Evolutionary conservation across 257 asterid species (phyloP).

Genomic region (Solanum tarapatanum): DNA sequence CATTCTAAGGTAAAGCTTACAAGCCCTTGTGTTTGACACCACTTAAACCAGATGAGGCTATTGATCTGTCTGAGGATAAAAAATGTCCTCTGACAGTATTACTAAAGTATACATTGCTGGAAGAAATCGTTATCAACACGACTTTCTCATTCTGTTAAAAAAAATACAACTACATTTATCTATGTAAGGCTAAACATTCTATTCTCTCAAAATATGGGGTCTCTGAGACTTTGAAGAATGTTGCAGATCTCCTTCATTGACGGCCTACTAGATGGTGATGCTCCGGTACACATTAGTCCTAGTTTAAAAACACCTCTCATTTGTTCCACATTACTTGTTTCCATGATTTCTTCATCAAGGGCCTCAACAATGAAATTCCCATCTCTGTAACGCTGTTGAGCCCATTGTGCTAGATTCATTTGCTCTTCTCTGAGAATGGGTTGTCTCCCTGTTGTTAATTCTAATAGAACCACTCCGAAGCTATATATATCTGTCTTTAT

Average conservation of each 20-base stretch:
- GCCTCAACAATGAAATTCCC: conserved; percentile 27
- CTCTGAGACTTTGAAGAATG: conserved; percentile 26
- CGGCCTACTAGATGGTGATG: conserved; percentile 50
- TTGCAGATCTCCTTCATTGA: conserved; percentile 59
- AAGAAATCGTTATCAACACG: too few relatives aligned
- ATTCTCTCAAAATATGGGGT: background rate
- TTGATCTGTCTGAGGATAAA: too few relatives aligned
- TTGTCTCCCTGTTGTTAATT: conserved; percentile 35
- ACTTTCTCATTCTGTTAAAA: background rate
- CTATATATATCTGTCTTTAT: conserved; percentile 30
- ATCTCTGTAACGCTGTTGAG: conserved; percentile 45
- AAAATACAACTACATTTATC: background rate
- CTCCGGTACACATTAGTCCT: conserved; percentile 59
- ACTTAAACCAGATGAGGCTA: background rate
- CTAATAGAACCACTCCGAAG: conserved; percentile 33
- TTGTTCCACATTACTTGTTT: conserved; percentile 33
- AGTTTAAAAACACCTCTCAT: conserved; percentile 38
- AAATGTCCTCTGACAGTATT: too few relatives aligned
- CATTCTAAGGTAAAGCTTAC: background rate
- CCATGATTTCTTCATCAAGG: conserved; percentile 37
- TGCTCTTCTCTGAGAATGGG: conserved; percentile 47
- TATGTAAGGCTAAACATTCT: background rate
- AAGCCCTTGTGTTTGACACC: background rate
- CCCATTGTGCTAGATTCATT: conserved; percentile 71
- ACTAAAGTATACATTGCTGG: too few relatives aligned